Percentiles rank a stretch among this genome's conserved stretches.
Conservation (phyloP, 1,284 basidiomycete species). For the Ceratobasidium sp. region DNA sequence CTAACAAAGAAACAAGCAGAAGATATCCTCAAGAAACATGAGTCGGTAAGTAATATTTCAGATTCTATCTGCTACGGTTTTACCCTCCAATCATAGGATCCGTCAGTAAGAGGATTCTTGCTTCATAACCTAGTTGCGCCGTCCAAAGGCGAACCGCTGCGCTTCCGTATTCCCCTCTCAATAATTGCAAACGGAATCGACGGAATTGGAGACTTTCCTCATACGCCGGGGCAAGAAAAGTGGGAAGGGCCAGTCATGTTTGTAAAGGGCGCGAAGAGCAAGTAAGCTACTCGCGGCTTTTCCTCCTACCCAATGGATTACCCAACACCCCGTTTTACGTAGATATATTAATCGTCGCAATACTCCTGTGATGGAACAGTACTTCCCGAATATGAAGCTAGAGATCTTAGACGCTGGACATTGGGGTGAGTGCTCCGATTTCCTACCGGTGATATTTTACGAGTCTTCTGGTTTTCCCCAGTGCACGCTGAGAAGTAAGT, state of each 20-base stretch:
- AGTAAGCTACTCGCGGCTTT: slow-evolving; percentile 58
- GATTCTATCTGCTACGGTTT: slow-evolving; percentile 18
- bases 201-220: slow-evolving; percentile 83
- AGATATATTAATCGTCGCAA: slow-evolving; percentile 82
- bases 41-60: slow-evolving; percentile 63
- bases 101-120: slow-evolving; percentile 80
- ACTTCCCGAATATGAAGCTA: slow-evolving; percentile 76
- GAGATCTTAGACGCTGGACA: slow-evolving; percentile 73
- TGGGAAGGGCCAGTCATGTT: slow-evolving; percentile 80
- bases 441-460: neutral
- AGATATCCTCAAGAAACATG: slow-evolving; percentile 72
- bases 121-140: slow-evolving; percentile 79
- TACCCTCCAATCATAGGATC: slow-evolving; percentile 65
- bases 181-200: slow-evolving; percentile 73
- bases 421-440: slow-evolving; percentile 69
- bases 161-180: slow-evolving; percentile 81
- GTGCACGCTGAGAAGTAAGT: slow-evolving; percentile 41
- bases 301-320: neutral
- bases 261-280: slow-evolving; percentile 84
- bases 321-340: too few species aligned
- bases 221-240: slow-evolving; percentile 67
- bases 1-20: slow-evolving; percentile 75
- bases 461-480: neutral
- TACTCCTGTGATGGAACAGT: slow-evolving; percentile 68
- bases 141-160: slow-evolving; percentile 60